Percentiles rank a stretch among this genome's conserved stretches.
These are phyloP conservation scores for Botrytis medusae DNA, from an alignment of 2,329 filamentous ascomycete genomes.

Conservation along the genomic window DNA sequence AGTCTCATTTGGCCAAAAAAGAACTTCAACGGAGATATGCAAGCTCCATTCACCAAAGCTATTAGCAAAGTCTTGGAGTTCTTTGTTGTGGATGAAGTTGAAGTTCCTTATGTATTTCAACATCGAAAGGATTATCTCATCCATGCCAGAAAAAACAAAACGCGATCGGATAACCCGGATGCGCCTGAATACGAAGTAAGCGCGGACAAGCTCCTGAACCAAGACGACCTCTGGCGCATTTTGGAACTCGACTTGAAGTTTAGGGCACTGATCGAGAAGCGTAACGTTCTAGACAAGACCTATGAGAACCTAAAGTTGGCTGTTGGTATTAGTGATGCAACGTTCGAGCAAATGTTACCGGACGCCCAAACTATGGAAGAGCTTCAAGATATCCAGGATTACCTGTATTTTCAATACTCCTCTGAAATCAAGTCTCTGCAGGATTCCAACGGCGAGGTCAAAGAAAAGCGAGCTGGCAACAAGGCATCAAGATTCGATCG, in stretches of 20 bases:
- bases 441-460: slow-evolving; percentile 59
- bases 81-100: slow-evolving; percentile 89
- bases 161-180: slow-evolving; percentile 62
- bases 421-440: slow-evolving; percentile 79
- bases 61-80: slow-evolving; percentile 93
- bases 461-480: slow-evolving; percentile 73
- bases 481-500: slow-evolving; percentile 80
- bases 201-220: slow-evolving; percentile 85
- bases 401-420: slow-evolving; percentile 91
- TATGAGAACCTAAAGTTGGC: slow-evolving; percentile 68
- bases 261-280: slow-evolving; percentile 86
- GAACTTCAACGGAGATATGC: slow-evolving; percentile 61
- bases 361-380: slow-evolving; percentile 87
- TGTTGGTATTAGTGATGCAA: slow-evolving; percentile 64
- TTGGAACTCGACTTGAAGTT: slow-evolving; percentile 95
- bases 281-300: slow-evolving; percentile 77
- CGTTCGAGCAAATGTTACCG: slow-evolving; percentile 80
- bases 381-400: slow-evolving; percentile 93
- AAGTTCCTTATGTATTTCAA: slow-evolving; percentile 97
- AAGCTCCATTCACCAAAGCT: slow-evolving; percentile 80
- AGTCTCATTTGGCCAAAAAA: slow-evolving; percentile 89
- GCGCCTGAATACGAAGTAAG: slow-evolving; percentile 70
- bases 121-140: slow-evolving; percentile 98
- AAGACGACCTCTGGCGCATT: slow-evolving; percentile 93
- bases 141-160: slow-evolving; percentile 71